Base-by-base conservation (phyloP, 441 rosid genomes). In the Gossypium gossypioides region DNA sequence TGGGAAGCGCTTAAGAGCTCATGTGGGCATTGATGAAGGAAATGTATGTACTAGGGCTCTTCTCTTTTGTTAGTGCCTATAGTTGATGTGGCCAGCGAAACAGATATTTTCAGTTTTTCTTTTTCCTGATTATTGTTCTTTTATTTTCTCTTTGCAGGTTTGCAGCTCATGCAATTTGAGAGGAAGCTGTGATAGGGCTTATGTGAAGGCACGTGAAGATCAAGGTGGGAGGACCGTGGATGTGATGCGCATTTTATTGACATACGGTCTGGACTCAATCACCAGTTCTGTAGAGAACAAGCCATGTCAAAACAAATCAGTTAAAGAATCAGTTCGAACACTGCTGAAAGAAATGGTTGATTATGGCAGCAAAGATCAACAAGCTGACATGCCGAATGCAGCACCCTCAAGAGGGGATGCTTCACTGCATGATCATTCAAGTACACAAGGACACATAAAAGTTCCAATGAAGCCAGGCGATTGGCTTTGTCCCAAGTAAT, bases 121-220 rank as follows among this genome's bases (percentile, higher is more conserved):
- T 58, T 27, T 63, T 7, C 34, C 12, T 50, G 15, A 67, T 27
- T 68, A 50, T 16, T 27, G 19, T 51, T 68, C 13, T 16, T 48
- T 58, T 68, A 6, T 48, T 18, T 68, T 68, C 32, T 16, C 54
- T 21, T 29, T 68, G 71, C 78, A 91, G 96, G 93, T 88, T 74
- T 89, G 98, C 84, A 85, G 98, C 79, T 81, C 89, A 78, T 91
- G 97, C 84, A 84, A 77, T 77, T 82, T 89, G 78, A 87, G 97
- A 80, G 98, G 94, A 69, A 84, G 85, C 75, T 93, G 97, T 78
- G 96, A 88, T 70, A 86, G 97, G 76, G 96, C 94, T 7, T 93
- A 85, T 72, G 87, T 85, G 48, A 84, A 83, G 77, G 88, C 87
- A 25, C 81, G 74, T 15, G 86, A 85, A 72, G 86, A 84, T 64